phyloP scores from a whole-genome alignment of 2,329 filamentous ascomycete genomes.

The Colletotrichum tanaceti region DNA sequence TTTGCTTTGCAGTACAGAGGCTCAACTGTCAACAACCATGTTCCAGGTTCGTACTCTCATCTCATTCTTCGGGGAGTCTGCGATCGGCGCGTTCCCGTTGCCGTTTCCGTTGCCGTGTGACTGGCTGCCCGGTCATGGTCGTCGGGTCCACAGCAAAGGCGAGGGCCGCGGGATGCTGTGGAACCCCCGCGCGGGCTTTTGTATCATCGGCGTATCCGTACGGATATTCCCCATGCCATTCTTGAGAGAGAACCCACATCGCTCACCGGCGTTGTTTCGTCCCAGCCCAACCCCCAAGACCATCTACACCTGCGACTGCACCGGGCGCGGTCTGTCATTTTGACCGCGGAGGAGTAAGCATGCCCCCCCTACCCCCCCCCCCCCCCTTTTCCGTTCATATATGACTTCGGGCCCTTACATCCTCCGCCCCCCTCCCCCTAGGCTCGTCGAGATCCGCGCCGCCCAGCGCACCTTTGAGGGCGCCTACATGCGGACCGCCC shows the following conservation, averaged over 20 bases:
- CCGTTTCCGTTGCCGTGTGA: neutral
- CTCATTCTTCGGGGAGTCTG: neutral
- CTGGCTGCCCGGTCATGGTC: neutral
- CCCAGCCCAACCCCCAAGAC: slow-evolving; percentile 74
- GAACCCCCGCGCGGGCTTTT: no score
- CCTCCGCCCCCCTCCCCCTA: slow-evolving; percentile 45
- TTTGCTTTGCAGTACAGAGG: neutral
- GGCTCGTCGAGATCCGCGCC: slow-evolving; percentile 91
- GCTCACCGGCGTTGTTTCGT: neutral
- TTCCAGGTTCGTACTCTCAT: slow-evolving; percentile 34
- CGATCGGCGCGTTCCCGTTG: no score
- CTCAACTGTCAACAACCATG: slow-evolving; percentile 15
- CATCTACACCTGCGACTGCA: slow-evolving; percentile 84
- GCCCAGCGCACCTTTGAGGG: slow-evolving; percentile 97
- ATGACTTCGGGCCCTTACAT: neutral
- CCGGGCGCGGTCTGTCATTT: slow-evolving; percentile 82
- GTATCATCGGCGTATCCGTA: neutral
- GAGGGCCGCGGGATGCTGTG: neutral
- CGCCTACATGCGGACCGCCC: slow-evolving; percentile 92
- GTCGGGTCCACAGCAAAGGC: neutral
- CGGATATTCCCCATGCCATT: no score
- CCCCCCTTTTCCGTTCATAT: neutral
- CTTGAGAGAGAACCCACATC: neutral
- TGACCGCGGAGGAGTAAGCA: slow-evolving; percentile 79
- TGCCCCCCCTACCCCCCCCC: neutral